Evolutionary conservation across 345 rosid genomes (phyloP), one percentile per base, ranked within the genome.

Genomic region (Populus alba): DNA sequence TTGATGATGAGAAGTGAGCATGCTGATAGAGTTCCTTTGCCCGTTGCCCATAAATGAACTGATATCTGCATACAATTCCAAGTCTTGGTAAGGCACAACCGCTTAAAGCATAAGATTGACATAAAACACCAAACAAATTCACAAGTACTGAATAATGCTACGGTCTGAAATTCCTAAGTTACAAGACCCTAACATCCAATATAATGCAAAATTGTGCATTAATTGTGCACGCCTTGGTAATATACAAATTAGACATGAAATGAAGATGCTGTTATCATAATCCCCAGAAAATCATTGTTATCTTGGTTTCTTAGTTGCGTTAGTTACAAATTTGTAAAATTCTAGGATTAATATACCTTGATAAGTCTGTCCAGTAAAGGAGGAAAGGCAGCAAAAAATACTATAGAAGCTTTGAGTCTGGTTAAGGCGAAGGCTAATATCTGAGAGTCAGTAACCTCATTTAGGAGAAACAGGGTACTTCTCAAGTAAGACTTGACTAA

Each of bases 1-100:
- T 81, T 87, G 66, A 92, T 85, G 70, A 91, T 45, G 66, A 89
- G 85, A 86, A 88, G 90, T 65, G 97, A 86, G 45, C 83, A 85
- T 74, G 81, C 79, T 5, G 97, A 88, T 63, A 89, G 80, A 70
- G 69, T 79, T 77, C 80, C 89, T 78, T 90, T 88, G 74, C 97
- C 86, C 0, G 95, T 92, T 72, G 90, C 90, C 99, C 99, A 94
- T 75, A 94, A 72, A 82, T 91, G 91, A 80, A 94, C 79, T 38
- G 90, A 85, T 78, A 85, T 76, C 99, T 96, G 92, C 82, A 83
- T 55, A 68, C 70, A 65, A 45, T 71, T 27, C 29, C 43, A 75
- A 38, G 57, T 27, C 53, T 39, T 38, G 39, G 27, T 23, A 77
- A 75, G 75, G 59, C 33, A 65, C 57, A 70, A 75, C 68, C 73